These are phyloP conservation scores for Tetrapisispora iriomotensis DNA, from an alignment of 805 yeast genomes.

Conservation along the genomic window DNA sequence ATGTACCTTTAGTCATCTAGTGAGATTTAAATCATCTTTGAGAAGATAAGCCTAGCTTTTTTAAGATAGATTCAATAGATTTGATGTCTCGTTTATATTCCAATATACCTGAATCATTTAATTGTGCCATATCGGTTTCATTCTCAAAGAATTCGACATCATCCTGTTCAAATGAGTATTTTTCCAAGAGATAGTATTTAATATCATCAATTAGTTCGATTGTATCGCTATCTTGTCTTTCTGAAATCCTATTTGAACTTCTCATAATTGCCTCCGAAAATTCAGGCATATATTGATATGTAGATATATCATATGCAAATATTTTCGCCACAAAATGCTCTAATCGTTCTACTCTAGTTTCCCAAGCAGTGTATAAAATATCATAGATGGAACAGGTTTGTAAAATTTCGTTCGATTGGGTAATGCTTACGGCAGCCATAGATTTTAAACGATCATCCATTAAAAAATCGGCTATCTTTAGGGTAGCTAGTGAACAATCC, in stretches of 20 bases:
- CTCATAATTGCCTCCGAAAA: slow-evolving; percentile 33
- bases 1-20: no score
- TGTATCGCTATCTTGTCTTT: slow-evolving; percentile 66
- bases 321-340: slow-evolving; percentile 53
- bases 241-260: slow-evolving; percentile 46
- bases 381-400: slow-evolving; percentile 39
- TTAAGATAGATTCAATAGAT: slow-evolving; percentile 28
- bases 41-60: slow-evolving; percentile 1
- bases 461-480: slow-evolving; percentile 47
- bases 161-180: slow-evolving; percentile 23
- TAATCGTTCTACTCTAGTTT: slow-evolving; percentile 49
- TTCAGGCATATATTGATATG: slow-evolving; percentile 31
- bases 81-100: slow-evolving; percentile 28
- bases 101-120: slow-evolving; percentile 15
- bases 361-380: slow-evolving; percentile 58
- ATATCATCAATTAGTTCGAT: slow-evolving; percentile 74
- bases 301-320: slow-evolving; percentile 41
- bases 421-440: slow-evolving; percentile 42
- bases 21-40: background rate
- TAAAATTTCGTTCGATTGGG: slow-evolving; percentile 25
- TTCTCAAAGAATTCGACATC: slow-evolving; percentile 18
- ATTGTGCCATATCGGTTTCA: slow-evolving; percentile 12
- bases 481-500: slow-evolving; percentile 42
- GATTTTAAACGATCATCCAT: slow-evolving; percentile 55
- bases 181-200: slow-evolving; percentile 43